Conservation (phyloP, 2,329 filamentous ascomycete genomes). For the Chaetomiaceae sp. region DNA sequence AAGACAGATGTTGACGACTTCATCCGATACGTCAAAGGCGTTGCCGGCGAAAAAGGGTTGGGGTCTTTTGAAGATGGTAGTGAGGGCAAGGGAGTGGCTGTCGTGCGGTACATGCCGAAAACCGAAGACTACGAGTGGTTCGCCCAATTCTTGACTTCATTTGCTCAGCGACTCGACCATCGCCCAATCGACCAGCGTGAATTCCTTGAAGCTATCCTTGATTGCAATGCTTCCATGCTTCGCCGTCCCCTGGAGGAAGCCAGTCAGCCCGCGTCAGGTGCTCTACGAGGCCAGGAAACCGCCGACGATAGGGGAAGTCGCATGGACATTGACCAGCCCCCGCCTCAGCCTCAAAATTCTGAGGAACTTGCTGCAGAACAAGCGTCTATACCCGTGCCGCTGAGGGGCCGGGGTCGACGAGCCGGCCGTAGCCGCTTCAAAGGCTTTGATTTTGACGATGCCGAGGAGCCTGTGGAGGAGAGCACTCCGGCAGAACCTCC, state of each 20-base stretch:
- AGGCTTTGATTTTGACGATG: constrained; percentile 57
- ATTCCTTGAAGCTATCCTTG: constrained; percentile 84
- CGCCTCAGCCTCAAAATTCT: constrained; percentile 8
- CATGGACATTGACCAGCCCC: constrained; percentile 29
- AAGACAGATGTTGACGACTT: constrained; percentile 71
- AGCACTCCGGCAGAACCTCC: constrained; percentile 7
- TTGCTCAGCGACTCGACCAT: constrained; percentile 71
- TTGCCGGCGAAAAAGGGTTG: constrained; percentile 69
- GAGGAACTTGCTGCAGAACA: constrained; percentile 24
- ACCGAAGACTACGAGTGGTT: constrained; percentile 60
- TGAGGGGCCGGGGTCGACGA: constrained; percentile 25
- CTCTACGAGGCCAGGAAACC: not conserved
- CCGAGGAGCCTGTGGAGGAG: constrained; percentile 36
- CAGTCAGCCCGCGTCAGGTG: constrained; percentile 28
- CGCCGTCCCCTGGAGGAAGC: constrained; percentile 62
- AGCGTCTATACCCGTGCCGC: constrained; percentile 21
- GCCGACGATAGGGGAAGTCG: constrained; percentile 2
- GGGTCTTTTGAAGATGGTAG: constrained; percentile 61
- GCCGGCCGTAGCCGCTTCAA: constrained; percentile 59
- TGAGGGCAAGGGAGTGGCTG: constrained; percentile 67
- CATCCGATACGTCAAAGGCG: constrained; percentile 67
- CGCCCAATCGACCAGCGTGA: constrained; percentile 84
- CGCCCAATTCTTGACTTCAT: constrained; percentile 60
- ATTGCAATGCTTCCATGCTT: constrained; percentile 69
- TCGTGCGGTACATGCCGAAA: constrained; percentile 67